A percentile compares a stretch with the other conserved stretches of the same genome.
Conservation (phyloP, 2,329 filamentous ascomycete species). For the Colletotrichum sp. region DNA sequence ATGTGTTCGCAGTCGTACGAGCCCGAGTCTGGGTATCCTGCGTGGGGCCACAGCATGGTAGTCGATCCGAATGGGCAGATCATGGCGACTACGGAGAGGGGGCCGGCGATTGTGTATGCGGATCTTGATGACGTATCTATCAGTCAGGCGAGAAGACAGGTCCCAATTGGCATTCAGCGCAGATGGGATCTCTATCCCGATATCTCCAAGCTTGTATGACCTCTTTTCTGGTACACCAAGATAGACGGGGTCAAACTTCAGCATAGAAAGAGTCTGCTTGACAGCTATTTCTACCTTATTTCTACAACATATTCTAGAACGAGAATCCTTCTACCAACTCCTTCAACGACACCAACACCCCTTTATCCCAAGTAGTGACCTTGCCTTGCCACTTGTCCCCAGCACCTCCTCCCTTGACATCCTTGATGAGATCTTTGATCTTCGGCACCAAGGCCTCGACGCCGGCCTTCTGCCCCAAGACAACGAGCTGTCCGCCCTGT, state of each 20-base stretch:
- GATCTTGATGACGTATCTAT: conserved; percentile 73
- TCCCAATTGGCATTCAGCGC: conserved; percentile 85
- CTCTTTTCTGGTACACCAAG: fast-evolving
- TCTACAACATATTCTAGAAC: not conserved
- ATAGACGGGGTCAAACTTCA: fast-evolving
- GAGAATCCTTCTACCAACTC: not conserved
- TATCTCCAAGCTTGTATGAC: conserved; percentile 60
- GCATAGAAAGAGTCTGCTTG: fast-evolving
- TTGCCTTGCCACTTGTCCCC: conserved; percentile 37
- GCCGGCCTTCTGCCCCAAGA: conserved; percentile 26
- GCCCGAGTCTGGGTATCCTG: conserved; percentile 77
- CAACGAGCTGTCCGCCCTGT: conserved; percentile 26
- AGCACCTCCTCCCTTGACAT: conserved; percentile 32
- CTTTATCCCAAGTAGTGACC: conserved; percentile 29
- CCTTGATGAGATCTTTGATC: conserved; percentile 22
- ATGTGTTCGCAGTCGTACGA: conserved; percentile 91
- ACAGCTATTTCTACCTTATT: not conserved
- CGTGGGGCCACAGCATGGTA: conserved; percentile 90
- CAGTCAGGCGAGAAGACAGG: conserved; percentile 76
- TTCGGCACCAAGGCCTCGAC: conserved; percentile 23
- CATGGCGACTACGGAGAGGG: conserved; percentile 76
- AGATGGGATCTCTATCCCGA: conserved; percentile 96
- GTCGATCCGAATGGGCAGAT: conserved; percentile 86
- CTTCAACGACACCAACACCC: conserved; percentile 25
- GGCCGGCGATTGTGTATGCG: conserved; percentile 76